Percentiles rank a stretch among this genome's conserved stretches.
These are phyloP conservation scores for Cladosporium phlei DNA, from an alignment of 2,329 filamentous ascomycete species.

Conservation along the genomic window DNA sequence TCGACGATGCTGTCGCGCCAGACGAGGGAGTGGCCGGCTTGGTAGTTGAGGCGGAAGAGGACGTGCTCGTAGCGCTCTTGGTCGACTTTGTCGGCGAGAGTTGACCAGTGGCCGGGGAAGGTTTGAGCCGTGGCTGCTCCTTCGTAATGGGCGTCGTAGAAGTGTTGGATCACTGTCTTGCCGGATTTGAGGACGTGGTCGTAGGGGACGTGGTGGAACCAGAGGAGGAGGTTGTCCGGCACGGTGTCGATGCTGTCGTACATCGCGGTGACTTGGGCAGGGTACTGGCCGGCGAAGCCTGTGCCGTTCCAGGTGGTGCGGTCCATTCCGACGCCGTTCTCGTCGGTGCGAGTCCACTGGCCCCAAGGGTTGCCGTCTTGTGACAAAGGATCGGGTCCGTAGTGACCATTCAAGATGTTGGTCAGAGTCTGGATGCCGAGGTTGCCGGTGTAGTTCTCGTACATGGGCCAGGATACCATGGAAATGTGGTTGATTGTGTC, in stretches of 20 bases:
- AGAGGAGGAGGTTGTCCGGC: constrained; percentile 63
- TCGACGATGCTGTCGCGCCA: constrained; percentile 65
- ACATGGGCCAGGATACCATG: constrained; percentile 65
- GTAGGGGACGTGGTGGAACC: constrained; percentile 71
- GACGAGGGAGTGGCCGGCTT: constrained; percentile 64
- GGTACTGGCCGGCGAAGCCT: constrained; percentile 62
- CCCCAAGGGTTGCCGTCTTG: constrained; percentile 66
- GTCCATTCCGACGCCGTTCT: constrained; percentile 62
- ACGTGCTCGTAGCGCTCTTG: constrained; percentile 55
- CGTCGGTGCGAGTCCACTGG: constrained; percentile 66
- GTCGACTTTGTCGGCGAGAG: constrained; percentile 55
- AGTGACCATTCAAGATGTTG: constrained; percentile 63
- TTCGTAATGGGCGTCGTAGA: constrained; percentile 59
- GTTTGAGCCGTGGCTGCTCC: constrained; percentile 58
- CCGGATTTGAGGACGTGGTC: constrained; percentile 58
- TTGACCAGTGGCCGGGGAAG: constrained; percentile 53
- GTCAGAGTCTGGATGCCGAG: constrained; percentile 65
- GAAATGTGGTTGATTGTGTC: constrained; percentile 59
- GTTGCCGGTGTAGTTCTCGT: constrained; percentile 67
- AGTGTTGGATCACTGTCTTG: constrained; percentile 64
- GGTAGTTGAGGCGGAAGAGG: constrained; percentile 56
- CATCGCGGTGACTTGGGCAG: constrained; percentile 51
- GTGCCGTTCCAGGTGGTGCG: constrained; percentile 65
- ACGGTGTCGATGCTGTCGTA: constrained; percentile 61
- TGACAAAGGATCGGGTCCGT: constrained; percentile 62